Evolutionary conservation across 2,329 filamentous ascomycete species (phyloP).

Genomic region (Catunica adiposa): DNA sequence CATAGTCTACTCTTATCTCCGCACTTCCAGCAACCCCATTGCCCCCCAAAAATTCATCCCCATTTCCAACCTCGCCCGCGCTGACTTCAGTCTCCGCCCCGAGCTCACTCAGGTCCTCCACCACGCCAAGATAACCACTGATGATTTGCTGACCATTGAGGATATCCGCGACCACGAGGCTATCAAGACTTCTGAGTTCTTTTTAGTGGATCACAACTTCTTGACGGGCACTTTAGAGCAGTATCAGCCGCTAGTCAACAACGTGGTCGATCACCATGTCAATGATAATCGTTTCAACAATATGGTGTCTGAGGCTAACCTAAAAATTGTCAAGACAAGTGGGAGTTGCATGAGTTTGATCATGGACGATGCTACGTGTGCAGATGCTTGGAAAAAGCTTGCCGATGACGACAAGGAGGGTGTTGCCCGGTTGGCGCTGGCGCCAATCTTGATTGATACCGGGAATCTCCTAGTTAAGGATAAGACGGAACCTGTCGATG

Average conservation of each 20-base stretch:
- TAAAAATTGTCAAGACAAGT: slow-evolving; percentile 39
- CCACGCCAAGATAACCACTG: slow-evolving; percentile 38
- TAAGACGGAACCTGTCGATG: slow-evolving; percentile 50
- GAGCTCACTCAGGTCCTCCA: slow-evolving; percentile 52
- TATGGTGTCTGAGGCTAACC: slow-evolving; percentile 31
- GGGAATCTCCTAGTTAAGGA: slow-evolving; percentile 41
- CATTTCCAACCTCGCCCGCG: slow-evolving; percentile 50
- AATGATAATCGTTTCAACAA: slow-evolving; percentile 27
- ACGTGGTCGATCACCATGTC: slow-evolving; percentile 64
- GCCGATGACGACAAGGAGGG: slow-evolving; percentile 14
- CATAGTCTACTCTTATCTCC: slow-evolving; percentile 57
- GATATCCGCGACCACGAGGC: slow-evolving; percentile 25
- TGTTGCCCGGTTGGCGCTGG: slow-evolving; percentile 50
- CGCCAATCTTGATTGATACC: slow-evolving; percentile 59
- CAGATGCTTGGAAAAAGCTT: slow-evolving; percentile 33
- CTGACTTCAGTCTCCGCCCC: slow-evolving; percentile 54
- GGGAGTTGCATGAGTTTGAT: slow-evolving; percentile 63
- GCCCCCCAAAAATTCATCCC: slow-evolving; percentile 44
- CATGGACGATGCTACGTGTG: slow-evolving; percentile 34
- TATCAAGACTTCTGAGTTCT: background rate
- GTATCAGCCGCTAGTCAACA: slow-evolving; percentile 38
- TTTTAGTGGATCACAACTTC: slow-evolving; percentile 67
- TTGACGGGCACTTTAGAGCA: slow-evolving; percentile 43
- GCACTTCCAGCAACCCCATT: slow-evolving; percentile 38
- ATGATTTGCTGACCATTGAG: slow-evolving; percentile 47